These are phyloP conservation scores for Alternaria sp. DNA, from an alignment of 2,329 filamentous ascomycete species.

Conservation along the genomic window DNA sequence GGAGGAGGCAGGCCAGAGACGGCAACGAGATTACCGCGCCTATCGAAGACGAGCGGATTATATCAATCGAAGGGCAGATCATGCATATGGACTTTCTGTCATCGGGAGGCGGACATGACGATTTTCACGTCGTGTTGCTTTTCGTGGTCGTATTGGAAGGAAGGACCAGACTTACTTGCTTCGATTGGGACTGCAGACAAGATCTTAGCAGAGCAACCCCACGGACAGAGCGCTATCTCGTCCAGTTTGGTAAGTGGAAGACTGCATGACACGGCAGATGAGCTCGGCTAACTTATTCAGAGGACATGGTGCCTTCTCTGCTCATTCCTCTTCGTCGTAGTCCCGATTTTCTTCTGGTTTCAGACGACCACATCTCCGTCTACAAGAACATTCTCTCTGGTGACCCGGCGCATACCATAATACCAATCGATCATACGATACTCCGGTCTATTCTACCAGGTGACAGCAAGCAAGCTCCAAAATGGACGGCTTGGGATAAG, in stretches of 20 bases:
- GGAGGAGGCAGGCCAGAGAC: constrained; percentile 57
- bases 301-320: constrained; percentile 49
- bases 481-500: constrained; percentile 88
- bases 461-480: constrained; percentile 55
- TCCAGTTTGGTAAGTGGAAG: constrained; percentile 39
- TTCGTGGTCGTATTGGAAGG: constrained; percentile 62
- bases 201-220: constrained; percentile 37
- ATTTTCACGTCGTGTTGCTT: constrained; percentile 78
- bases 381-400: constrained; percentile 55
- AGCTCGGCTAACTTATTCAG: constrained; percentile 31
- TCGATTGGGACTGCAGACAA: constrained; percentile 63
- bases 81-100: constrained; percentile 88
- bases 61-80: constrained; percentile 71
- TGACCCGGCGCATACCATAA: constrained; percentile 32
- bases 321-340: constrained; percentile 54
- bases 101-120: constrained; percentile 70
- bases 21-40: constrained; percentile 61
- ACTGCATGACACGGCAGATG: background rate
- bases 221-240: constrained; percentile 37
- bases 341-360: constrained; percentile 54
- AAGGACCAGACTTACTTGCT: constrained; percentile 59
- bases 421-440: constrained; percentile 42
- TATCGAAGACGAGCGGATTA: constrained; percentile 62
- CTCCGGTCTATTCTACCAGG: constrained; percentile 56
- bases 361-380: constrained; percentile 46